Conservation (phyloP, 75 land plant species). For the Pseudotsuga menziesii region DNA sequence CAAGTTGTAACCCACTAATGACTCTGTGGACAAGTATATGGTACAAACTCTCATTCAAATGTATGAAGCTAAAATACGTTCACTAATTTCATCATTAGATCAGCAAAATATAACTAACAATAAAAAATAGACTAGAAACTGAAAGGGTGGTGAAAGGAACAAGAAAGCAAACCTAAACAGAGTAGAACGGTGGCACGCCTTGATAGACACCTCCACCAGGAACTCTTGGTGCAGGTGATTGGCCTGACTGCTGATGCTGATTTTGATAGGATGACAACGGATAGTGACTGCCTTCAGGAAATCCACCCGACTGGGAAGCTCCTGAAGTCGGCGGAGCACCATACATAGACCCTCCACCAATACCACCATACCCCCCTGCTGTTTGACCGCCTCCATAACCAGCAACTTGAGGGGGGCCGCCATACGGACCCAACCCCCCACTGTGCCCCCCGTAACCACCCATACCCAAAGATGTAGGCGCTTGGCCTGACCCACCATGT, state of each 20-base stretch:
- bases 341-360: constrained; percentile 30
- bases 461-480: not conserved
- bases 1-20: no score
- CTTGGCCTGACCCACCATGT: not conserved
- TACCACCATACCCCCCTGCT: constrained; percentile 17
- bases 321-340: constrained; percentile 37
- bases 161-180: not conserved
- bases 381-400: not conserved
- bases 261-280: constrained; percentile 29
- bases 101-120: no score
- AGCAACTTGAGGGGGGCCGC: constrained; percentile 1
- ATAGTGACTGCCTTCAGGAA: constrained; percentile 35
- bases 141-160: no score
- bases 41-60: no score
- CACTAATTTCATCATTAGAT: no score
- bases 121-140: no score
- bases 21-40: no score
- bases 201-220: constrained; percentile 43
- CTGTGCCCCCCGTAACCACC: constrained; percentile 32
- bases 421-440: constrained; percentile 8
- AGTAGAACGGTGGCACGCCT: constrained; percentile 39
- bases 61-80: no score
- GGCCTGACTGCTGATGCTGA: constrained; percentile 39
- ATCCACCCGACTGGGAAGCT: constrained; percentile 32
- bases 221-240: constrained; percentile 45